These are phyloP conservation scores for Pyricularia sp. DNA, from an alignment of 2,329 filamentous ascomycete species.

Conservation along the genomic window DNA sequence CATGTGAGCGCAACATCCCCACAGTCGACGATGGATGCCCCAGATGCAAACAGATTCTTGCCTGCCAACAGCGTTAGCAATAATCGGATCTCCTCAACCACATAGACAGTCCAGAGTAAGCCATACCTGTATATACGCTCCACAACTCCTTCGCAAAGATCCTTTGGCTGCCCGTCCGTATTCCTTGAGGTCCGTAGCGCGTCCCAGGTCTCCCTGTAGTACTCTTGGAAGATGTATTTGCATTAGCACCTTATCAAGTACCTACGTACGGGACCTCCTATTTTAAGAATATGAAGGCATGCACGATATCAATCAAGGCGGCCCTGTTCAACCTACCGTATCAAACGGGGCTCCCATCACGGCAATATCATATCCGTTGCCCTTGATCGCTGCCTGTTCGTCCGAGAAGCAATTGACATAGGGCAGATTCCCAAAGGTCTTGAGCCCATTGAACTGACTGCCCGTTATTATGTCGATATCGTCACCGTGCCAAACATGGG, in stretches of 20 bases:
- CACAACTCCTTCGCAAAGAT: slow-evolving; percentile 11
- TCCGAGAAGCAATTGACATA: slow-evolving; percentile 52
- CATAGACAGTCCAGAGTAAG: background rate
- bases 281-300: background rate
- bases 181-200: slow-evolving; percentile 18
- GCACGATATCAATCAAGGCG: background rate
- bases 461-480: slow-evolving; percentile 29
- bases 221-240: slow-evolving; percentile 3
- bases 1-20: slow-evolving; percentile 71
- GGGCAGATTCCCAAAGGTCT: slow-evolving; percentile 53
- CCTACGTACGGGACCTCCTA: too few species aligned
- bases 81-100: background rate
- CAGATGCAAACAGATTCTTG: slow-evolving; percentile 61
- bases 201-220: slow-evolving; percentile 18
- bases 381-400: slow-evolving; percentile 26
- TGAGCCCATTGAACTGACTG: slow-evolving; percentile 44
- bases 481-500: slow-evolving; percentile 12
- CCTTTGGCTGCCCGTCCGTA: slow-evolving; percentile 17
- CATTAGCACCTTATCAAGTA: too few species aligned
- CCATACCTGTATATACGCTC: slow-evolving; percentile 17
- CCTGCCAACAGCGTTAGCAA: slow-evolving; percentile 13
- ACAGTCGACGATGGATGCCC: slow-evolving; percentile 67
- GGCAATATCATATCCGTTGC: slow-evolving; percentile 45
- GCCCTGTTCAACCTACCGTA: slow-evolving; percentile 20
- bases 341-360: slow-evolving; percentile 41